Evolutionary conservation across 768 basidiomycete genomes (phyloP).

Genomic region (Arthromyces matolae): DNA sequence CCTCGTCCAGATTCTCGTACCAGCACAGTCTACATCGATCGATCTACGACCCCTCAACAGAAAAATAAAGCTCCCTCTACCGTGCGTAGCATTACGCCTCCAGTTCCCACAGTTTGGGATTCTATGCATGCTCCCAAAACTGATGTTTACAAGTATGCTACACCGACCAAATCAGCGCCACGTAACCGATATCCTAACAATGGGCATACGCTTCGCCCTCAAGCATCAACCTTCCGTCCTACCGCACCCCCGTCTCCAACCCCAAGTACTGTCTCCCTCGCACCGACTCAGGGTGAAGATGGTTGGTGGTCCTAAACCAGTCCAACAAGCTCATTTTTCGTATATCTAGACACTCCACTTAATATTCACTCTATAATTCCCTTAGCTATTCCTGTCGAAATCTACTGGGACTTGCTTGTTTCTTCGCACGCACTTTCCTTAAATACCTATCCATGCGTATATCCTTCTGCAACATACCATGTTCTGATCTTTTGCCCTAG

Average conservation of each 20-base stretch:
- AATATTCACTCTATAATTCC: constrained; percentile 1
- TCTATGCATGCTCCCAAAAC: constrained; percentile 55
- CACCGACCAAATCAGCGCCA: constrained; percentile 22
- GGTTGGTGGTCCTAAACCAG: constrained; percentile 70
- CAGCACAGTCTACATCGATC: constrained; percentile 55
- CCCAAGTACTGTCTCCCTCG: constrained; percentile 68
- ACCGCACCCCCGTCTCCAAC: constrained; percentile 59
- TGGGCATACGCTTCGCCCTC: constrained; percentile 27
- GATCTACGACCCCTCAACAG: constrained; percentile 49
- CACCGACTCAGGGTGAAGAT: constrained; percentile 66
- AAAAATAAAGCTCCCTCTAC: constrained; percentile 32
- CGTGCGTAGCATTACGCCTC: constrained; percentile 45
- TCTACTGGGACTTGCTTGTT: constrained; percentile 3
- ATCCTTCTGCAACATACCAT: constrained; percentile 4
- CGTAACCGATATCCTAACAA: constrained; percentile 34
- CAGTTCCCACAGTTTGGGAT: constrained; percentile 56
- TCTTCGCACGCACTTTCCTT: not conserved
- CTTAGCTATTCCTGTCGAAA: constrained; percentile 9
- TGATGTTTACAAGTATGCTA: constrained; percentile 24
- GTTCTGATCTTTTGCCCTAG: constrained; percentile 1
- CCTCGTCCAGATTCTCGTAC: constrained; percentile 74
- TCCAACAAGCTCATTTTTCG: no score
- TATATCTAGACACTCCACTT: not conserved
- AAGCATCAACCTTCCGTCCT: constrained; percentile 25
- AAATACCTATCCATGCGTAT: not conserved